Base-by-base conservation (phyloP, 495 filamentous ascomycete genomes). In the Aspergillus nidulans region DNA sequence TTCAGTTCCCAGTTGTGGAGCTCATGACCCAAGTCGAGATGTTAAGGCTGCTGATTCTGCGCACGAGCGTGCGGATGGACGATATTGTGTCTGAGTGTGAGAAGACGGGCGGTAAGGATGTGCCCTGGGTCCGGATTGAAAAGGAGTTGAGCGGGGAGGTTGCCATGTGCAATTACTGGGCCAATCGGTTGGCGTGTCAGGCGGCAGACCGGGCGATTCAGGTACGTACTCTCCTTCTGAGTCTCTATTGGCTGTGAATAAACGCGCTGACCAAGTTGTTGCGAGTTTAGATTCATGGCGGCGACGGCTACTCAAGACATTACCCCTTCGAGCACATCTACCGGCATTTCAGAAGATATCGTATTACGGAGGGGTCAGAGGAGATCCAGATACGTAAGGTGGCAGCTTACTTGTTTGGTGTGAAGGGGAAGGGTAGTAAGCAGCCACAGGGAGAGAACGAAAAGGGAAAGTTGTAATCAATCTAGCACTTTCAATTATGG, bases 131-230 rank as follows among this genome's bases (percentile, higher is more conserved):
- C 24, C 74, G 76, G 19, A 81, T 84, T 48, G 81, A 84, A 69
- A 66, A 66, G 51, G 66, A 68, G 43, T 63, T 85, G 8, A 77
- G 78, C 19, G 78, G 81, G 57, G 76, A 81, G 58, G 79, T 85
- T 12, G 70, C 66, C 49, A 85, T 85, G 82, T 84, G 81, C 63
- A 85, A 84, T 61, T 85, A 82, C 63, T 84, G 80, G 77, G 82
- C 77, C 1, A 83, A 84, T 60, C 63, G 80, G 36, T 63, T 85
- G 10, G 80, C 76, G 39, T 80, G 74, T 32, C 70, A 84, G 60
- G 79, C 81, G 30, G 81, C 82, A 6, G 82, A 85, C 62, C 65
- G 74, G 41, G 82, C 81, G 6, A 84, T 84, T 23, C 81, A 84
- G 64, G 74, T 72, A 49, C 26, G 15, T 30, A 25, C 32, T 25